Conservation (phyloP, 2,329 filamentous ascomycete genomes). For the Lasiodiplodia citricola region DNA sequence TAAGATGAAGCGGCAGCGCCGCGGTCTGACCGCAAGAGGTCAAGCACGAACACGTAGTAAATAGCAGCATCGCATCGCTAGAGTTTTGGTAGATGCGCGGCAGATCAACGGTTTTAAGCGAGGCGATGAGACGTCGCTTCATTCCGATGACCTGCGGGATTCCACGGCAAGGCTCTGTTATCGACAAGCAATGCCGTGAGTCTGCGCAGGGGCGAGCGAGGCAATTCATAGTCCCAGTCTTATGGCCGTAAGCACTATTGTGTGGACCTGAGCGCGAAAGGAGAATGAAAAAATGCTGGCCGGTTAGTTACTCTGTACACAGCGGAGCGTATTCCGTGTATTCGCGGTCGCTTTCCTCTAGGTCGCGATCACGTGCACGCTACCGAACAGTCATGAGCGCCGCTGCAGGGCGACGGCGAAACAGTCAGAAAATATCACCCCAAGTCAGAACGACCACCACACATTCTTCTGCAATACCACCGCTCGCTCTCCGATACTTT, state of each 20-base stretch:
- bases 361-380: conserved; percentile 4
- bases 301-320: neutral
- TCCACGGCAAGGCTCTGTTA: neutral
- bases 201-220: neutral
- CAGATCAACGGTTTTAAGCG: conserved; percentile 18
- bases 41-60: conserved; percentile 9
- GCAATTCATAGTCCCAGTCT: neutral
- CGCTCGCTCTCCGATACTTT: neutral
- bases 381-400: neutral
- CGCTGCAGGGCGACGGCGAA: neutral
- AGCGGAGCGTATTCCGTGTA: neutral
- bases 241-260: no score
- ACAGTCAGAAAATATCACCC: neutral
- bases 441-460: neutral
- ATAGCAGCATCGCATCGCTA: neutral
- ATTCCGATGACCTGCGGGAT: neutral
- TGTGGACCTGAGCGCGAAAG: no score
- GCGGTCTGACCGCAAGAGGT: neutral
- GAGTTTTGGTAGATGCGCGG: neutral
- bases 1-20: neutral
- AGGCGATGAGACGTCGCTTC: neutral
- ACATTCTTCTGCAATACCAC: neutral
- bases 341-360: neutral
- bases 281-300: no score
- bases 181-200: neutral